phyloP scores from a whole-genome alignment of 805 yeast species.

The Blastobotrys muscicola region DNA sequence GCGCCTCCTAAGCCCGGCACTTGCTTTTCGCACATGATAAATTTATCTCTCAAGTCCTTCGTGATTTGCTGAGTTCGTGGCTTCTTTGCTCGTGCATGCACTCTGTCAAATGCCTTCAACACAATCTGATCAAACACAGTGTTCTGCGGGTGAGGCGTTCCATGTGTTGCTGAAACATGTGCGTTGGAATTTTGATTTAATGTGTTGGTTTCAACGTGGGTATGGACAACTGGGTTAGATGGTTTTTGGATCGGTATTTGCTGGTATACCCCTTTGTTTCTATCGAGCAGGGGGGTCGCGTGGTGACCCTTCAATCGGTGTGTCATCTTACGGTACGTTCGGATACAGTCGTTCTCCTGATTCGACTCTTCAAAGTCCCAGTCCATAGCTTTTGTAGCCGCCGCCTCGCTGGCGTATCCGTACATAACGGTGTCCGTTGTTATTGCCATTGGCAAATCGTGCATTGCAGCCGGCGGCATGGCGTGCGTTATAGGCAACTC shows the following conservation, averaged over 20 bases:
- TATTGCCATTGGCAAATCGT: too few relatives aligned
- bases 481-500: too few relatives aligned
- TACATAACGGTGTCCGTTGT: too few relatives aligned
- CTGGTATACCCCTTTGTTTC: neutral
- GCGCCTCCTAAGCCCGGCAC: slow-evolving; percentile 11
- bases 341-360: too few relatives aligned
- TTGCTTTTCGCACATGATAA: slow-evolving; percentile 2
- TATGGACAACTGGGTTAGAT: neutral
- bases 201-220: neutral
- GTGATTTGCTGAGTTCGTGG: slow-evolving; percentile 1
- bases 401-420: too few relatives aligned
- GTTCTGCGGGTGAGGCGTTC: neutral
- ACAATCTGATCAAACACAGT: slow-evolving; percentile 5
- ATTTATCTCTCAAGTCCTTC: slow-evolving; percentile 2
- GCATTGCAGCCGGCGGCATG: too few relatives aligned
- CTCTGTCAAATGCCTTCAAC: slow-evolving; percentile 6
- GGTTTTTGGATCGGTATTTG: neutral
- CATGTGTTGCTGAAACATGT: neutral
- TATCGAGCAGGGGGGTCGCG: neutral
- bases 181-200: neutral
- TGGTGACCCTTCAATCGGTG: neutral
- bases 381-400: too few relatives aligned
- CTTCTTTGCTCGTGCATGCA: slow-evolving; percentile 6
- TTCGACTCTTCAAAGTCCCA: too few relatives aligned
- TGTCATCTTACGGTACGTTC: too few relatives aligned